Percentiles rank a stretch among this genome's conserved stretches.
These are phyloP conservation scores for Venturiaceae sp. DNA, from an alignment of 2,329 filamentous ascomycete species.

Conservation along the genomic window DNA sequence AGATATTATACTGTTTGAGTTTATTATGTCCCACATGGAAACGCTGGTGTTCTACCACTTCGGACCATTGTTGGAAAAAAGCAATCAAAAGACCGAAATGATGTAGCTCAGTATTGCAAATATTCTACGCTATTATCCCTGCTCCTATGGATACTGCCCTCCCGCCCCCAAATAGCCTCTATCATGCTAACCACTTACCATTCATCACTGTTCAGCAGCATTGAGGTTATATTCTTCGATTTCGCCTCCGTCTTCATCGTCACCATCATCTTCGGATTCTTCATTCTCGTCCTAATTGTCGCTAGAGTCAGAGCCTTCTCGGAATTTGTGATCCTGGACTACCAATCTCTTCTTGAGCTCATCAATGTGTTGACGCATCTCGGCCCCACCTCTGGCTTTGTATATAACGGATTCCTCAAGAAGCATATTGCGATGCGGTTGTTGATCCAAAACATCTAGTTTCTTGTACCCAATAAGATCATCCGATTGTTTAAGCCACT, in stretches of 20 bases:
- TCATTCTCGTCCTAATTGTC: background rate
- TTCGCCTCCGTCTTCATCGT: background rate
- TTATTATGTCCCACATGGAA: too few relatives aligned
- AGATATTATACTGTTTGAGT: too few relatives aligned
- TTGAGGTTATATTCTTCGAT: background rate
- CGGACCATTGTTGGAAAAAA: background rate
- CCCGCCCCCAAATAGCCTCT: background rate
- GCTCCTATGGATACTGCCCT: too few relatives aligned
- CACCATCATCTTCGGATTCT: background rate
- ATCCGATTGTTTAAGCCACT: background rate
- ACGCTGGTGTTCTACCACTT: too few relatives aligned
- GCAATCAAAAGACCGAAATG: background rate
- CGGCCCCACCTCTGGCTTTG: background rate
- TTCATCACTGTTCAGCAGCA: background rate
- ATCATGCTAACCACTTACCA: background rate
- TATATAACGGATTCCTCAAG: background rate
- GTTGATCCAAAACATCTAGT: background rate
- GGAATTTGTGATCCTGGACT: background rate
- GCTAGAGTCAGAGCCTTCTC: background rate
- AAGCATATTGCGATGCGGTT: background rate
- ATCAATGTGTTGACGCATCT: background rate
- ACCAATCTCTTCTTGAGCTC: background rate
- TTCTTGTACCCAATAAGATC: background rate
- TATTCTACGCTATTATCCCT: too few relatives aligned
- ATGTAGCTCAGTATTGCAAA: too few relatives aligned